Evolutionary conservation across 2,329 filamentous ascomycete species (phyloP), one percentile per base, ranked within the genome.

Genomic region (Emergomyces orientalis): DNA sequence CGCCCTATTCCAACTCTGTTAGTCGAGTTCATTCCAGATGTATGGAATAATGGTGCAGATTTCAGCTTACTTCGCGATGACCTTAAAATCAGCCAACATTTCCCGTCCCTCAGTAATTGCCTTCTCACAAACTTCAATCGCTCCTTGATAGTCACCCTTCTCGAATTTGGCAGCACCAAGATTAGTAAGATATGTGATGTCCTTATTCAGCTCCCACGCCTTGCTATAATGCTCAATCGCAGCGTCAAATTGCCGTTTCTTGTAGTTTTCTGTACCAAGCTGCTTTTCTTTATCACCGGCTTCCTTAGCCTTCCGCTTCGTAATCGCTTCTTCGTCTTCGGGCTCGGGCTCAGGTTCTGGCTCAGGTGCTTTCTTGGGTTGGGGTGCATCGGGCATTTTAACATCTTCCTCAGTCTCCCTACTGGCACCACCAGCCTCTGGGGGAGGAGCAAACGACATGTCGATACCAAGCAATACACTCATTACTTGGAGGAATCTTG

Each of bases 141-240:
- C 87, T 63, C 87, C 89, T 71, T 95, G 84, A 75, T 90, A 96
- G 74, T 97, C 94, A 63, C 91, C 92, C 82, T 97, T 97, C 77
- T 99, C 94, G 70, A 92, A 97, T 72, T 95, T 86, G 64, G 93
- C 94, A 3, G 94, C 94, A 64, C 91, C 91, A 39, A 96, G 84
- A 78, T 99, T 99, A 81, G 95, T 99, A 64, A 97, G 83, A 78
- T 99, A 99, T 19, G 93, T 94, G 72, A 99, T 96, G 72, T 99
- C 94, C 82, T 97, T 94, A 84, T 90, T 83, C 47, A 89, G 77
- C 64, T 96, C 92, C 94, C 94, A 99, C 0, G 94, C 94, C 76
- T 96, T 95, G 74, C 77, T 84, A 82, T 99, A 99, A 80, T 99
- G 91, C 73, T 87, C 86, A 71, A 99, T 97, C 59, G 94, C 94